These are phyloP conservation scores for Colletotrichum euphorbiae DNA, from an alignment of 2,329 filamentous ascomycete genomes.

Conservation along the genomic window DNA sequence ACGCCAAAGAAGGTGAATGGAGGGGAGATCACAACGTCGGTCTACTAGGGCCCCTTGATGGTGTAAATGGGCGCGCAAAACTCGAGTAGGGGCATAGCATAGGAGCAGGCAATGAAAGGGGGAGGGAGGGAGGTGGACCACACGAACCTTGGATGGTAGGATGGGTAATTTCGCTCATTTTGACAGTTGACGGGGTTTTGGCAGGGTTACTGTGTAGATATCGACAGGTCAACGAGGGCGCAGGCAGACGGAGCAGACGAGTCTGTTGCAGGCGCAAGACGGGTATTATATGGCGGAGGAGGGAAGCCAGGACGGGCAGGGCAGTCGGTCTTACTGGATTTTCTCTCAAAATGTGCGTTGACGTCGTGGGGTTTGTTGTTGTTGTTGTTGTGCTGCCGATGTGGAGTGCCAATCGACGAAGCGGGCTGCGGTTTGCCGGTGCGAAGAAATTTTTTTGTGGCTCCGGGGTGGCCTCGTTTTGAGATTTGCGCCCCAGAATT, in stretches of 20 bases:
- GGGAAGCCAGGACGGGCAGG: slow-evolving; percentile 28
- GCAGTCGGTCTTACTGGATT: slow-evolving; percentile 20
- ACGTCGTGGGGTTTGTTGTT: slow-evolving; percentile 9
- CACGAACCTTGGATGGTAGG: slow-evolving; percentile 68
- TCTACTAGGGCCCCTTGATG: slow-evolving; percentile 12
- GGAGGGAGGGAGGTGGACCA: slow-evolving; percentile 24
- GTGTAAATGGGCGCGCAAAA: neutral
- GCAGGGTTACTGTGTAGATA: slow-evolving; percentile 30
- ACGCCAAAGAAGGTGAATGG: slow-evolving; percentile 5
- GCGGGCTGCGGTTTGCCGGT: slow-evolving; percentile 8
- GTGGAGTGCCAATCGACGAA: neutral
- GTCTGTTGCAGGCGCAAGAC: slow-evolving; percentile 19
- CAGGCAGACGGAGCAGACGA: slow-evolving; percentile 7
- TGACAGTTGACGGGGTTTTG: slow-evolving; percentile 40
- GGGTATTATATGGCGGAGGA: slow-evolving; percentile 33
- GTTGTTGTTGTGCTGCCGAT: too few species aligned
- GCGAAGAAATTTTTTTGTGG: slow-evolving; percentile 35
- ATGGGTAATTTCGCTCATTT: slow-evolving; percentile 68
- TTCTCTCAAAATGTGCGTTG: slow-evolving; percentile 18
- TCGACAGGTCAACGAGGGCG: slow-evolving; percentile 33
- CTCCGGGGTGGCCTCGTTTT: slow-evolving; percentile 39
- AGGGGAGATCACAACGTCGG: slow-evolving; percentile 20
- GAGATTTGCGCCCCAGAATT: slow-evolving; percentile 26
- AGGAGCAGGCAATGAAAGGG: slow-evolving; percentile 14
- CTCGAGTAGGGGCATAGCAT: neutral